phyloP scores from a whole-genome alignment of 495 filamentous ascomycete species.

The Aspergillus taichungensis region DNA sequence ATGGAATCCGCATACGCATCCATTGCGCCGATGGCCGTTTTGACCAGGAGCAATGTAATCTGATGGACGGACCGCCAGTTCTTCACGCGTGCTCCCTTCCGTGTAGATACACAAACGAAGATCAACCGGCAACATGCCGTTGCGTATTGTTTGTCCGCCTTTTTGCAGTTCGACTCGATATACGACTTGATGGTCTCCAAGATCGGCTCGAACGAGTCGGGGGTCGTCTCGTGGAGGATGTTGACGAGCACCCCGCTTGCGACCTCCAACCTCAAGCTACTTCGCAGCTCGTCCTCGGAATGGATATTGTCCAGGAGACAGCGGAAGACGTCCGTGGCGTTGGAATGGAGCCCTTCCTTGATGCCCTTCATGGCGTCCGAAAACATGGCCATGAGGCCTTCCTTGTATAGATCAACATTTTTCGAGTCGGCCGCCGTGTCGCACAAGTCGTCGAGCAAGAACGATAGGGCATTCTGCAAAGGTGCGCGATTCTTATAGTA shows the following conservation, averaged over 20 bases:
- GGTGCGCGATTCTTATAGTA: slow-evolving; percentile 62
- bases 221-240: slow-evolving; percentile 70
- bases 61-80: slow-evolving; percentile 63
- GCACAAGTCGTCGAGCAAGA: slow-evolving; percentile 59
- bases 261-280: slow-evolving; percentile 48
- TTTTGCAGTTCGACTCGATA: slow-evolving; percentile 26
- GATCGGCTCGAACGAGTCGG: slow-evolving; percentile 53
- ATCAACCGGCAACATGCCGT: slow-evolving; percentile 52
- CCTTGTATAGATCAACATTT: slow-evolving; percentile 50
- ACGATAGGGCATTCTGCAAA: slow-evolving; percentile 56
- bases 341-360: slow-evolving; percentile 71
- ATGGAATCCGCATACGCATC: slow-evolving; percentile 35
- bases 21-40: slow-evolving; percentile 29
- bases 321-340: slow-evolving; percentile 58
- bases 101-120: slow-evolving; percentile 58
- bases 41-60: slow-evolving; percentile 46
- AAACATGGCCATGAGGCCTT: slow-evolving; percentile 86
- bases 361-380: slow-evolving; percentile 80
- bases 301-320: slow-evolving; percentile 48
- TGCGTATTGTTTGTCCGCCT: slow-evolving; percentile 30
- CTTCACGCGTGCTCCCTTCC: slow-evolving; percentile 65
- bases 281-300: slow-evolving; percentile 38
- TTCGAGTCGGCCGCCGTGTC: slow-evolving; percentile 43
- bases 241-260: slow-evolving; percentile 66
- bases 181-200: slow-evolving; percentile 49